A percentile compares a stretch with the other conserved stretches of the same genome.
phyloP scores from a whole-genome alignment of 2,329 filamentous ascomycete genomes.

The Phaeomoniella chlamydospora region DNA sequence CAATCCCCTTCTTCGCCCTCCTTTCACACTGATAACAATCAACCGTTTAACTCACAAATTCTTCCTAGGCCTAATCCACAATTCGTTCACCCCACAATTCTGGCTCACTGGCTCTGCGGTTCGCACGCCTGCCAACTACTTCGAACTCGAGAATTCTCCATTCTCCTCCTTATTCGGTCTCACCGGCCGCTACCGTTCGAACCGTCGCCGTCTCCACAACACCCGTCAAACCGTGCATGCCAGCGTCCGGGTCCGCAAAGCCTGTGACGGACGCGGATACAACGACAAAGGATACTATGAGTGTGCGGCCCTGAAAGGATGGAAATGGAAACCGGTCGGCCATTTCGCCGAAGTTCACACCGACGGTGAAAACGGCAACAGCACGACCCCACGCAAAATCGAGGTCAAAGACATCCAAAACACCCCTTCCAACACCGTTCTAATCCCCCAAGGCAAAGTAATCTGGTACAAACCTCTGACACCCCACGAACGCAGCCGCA shows the following conservation, averaged over 20 bases:
- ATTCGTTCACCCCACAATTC: constrained; percentile 11
- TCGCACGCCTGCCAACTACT: constrained; percentile 12
- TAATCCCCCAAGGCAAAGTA: not conserved
- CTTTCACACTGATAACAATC: no score
- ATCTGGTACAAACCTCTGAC: constrained; percentile 21
- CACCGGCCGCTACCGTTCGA: constrained; percentile 1
- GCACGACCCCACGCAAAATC: not conserved
- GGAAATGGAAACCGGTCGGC: constrained; percentile 3
- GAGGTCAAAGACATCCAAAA: not conserved
- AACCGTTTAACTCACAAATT: no score
- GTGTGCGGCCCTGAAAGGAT: constrained; percentile 21
- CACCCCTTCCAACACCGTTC: not conserved
- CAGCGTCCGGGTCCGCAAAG: constrained; percentile 38
- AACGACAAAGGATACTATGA: constrained; percentile 35
- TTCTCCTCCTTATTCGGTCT: not conserved
- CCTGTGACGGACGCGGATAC: constrained; percentile 33
- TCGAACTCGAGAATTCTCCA: constrained; percentile 7
- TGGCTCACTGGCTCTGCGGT: constrained; percentile 8
- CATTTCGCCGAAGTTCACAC: no score
- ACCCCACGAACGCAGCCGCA: no score
- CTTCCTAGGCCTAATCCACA: constrained; percentile 13
- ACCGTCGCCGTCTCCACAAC: constrained; percentile 21
- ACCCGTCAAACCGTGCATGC: constrained; percentile 43
- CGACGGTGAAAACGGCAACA: not conserved
- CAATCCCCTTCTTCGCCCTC: no score